These are phyloP conservation scores for Protomyces gravidus DNA, from an alignment of 1,139 yeast species.

Conservation along the genomic window DNA sequence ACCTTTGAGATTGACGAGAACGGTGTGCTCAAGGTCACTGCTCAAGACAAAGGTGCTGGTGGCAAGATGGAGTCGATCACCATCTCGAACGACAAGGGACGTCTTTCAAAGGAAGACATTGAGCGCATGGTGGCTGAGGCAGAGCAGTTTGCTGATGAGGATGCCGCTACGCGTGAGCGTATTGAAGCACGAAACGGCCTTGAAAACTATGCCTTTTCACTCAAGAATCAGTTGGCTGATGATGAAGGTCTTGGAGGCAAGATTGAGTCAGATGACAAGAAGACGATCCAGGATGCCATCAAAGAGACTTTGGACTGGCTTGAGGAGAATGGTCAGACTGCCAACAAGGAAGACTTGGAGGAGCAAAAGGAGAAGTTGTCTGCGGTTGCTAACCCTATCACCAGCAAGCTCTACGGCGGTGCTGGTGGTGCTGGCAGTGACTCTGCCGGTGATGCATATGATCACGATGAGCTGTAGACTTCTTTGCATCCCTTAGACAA, in stretches of 20 bases:
- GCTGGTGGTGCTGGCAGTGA: slow-evolving; percentile 49
- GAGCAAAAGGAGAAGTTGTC: slow-evolving; percentile 87
- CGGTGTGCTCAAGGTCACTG: slow-evolving; percentile 91
- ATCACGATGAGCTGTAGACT: slow-evolving; percentile 64
- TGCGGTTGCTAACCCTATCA: slow-evolving; percentile 84
- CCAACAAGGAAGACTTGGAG: slow-evolving; percentile 86
- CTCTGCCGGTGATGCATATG: slow-evolving; percentile 58
- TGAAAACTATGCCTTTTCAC: slow-evolving; percentile 81
- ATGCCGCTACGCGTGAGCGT: slow-evolving; percentile 71
- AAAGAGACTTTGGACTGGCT: slow-evolving; percentile 85
- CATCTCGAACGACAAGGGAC: slow-evolving; percentile 94
- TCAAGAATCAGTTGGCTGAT: slow-evolving; percentile 73
- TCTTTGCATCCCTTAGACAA: no score
- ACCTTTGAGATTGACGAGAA: slow-evolving; percentile 92
- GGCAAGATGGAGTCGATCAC: slow-evolving; percentile 81
- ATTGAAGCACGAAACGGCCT: slow-evolving; percentile 81
- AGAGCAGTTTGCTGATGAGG: slow-evolving; percentile 84
- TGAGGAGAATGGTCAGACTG: slow-evolving; percentile 80
- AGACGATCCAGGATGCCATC: slow-evolving; percentile 79
- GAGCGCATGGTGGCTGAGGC: slow-evolving; percentile 95
- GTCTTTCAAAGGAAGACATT: slow-evolving; percentile 84
- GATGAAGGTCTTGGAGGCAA: slow-evolving; percentile 66
- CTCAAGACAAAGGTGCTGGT: slow-evolving; percentile 95
- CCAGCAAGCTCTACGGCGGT: slow-evolving; percentile 79
- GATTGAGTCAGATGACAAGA: slow-evolving; percentile 87